Conservation (phyloP, 2,329 filamentous ascomycete species). For the Westerdykella ornata region DNA sequence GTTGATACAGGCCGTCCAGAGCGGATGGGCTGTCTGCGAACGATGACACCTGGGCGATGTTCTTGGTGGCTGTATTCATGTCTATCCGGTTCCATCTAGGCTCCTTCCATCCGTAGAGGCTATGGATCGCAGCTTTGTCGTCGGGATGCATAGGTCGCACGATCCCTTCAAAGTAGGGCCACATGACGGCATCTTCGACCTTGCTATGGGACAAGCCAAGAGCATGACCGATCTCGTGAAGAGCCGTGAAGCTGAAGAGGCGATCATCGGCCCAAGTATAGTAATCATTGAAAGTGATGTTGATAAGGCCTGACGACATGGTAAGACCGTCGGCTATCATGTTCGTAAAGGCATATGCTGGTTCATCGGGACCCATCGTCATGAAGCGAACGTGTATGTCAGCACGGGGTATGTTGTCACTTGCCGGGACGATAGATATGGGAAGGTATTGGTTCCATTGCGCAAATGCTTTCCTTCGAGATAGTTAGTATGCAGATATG, state of each 20-base stretch:
- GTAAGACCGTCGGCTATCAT: slow-evolving; percentile 20
- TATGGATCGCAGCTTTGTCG: slow-evolving; percentile 24
- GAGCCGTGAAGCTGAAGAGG: slow-evolving; percentile 22
- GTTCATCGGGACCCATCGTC: slow-evolving; percentile 17
- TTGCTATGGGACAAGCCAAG: slow-evolving; percentile 24
- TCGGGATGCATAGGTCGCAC: slow-evolving; percentile 21
- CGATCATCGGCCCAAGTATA: slow-evolving; percentile 23
- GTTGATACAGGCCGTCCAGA: slow-evolving; percentile 23
- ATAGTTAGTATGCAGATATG: not conserved
- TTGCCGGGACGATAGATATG: slow-evolving; percentile 14
- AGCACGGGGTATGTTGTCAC: slow-evolving; percentile 9
- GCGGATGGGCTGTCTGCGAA: slow-evolving; percentile 2
- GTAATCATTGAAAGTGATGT: slow-evolving; percentile 27
- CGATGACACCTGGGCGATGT: slow-evolving; percentile 17
- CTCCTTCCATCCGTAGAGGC: slow-evolving; percentile 23
- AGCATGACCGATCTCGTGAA: slow-evolving; percentile 26
- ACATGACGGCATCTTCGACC: slow-evolving; percentile 27
- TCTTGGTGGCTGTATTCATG: slow-evolving; percentile 11
- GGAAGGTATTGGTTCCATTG: slow-evolving; percentile 21
- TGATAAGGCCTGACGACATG: slow-evolving; percentile 20
- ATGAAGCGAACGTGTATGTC: slow-evolving; percentile 23
- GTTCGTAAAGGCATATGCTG: slow-evolving; percentile 19
- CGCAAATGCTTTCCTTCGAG: slow-evolving; percentile 18
- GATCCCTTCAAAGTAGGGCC: slow-evolving; percentile 20
- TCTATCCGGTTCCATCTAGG: slow-evolving; percentile 23